A percentile compares a stretch with the other conserved stretches of the same genome.
phyloP scores from a whole-genome alignment of 2,329 filamentous ascomycete genomes.

The Calonectria naviculata region DNA sequence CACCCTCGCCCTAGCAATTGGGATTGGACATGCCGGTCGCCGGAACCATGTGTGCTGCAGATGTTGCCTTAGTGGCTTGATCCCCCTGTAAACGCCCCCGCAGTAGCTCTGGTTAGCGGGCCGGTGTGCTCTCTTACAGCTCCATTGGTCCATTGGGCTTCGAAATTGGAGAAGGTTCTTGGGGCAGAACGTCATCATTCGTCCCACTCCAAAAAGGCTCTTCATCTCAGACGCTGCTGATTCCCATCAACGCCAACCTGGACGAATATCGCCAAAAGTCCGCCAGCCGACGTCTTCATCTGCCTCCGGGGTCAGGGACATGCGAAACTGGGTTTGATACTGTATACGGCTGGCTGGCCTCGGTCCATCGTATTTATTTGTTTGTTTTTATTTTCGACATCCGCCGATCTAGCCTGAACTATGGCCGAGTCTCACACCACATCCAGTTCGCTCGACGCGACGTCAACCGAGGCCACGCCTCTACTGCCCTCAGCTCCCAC shows the following conservation, averaged over 20 bases:
- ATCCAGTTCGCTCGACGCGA: slow-evolving; percentile 26
- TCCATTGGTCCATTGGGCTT: slow-evolving; percentile 11
- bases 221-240: slow-evolving; percentile 24
- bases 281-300: neutral
- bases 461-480: slow-evolving; percentile 48
- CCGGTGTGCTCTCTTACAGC: neutral
- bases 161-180: slow-evolving; percentile 27
- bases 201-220: slow-evolving; percentile 28
- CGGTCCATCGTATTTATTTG: slow-evolving; percentile 11
- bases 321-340: slow-evolving; percentile 13
- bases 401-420: slow-evolving; percentile 32
- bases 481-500: slow-evolving; percentile 46
- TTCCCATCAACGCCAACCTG: slow-evolving; percentile 25
- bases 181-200: slow-evolving; percentile 36
- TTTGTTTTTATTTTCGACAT: slow-evolving; percentile 11
- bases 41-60: slow-evolving; percentile 11
- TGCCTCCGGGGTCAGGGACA: slow-evolving; percentile 11
- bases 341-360: slow-evolving; percentile 13
- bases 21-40: neutral
- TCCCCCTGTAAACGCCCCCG: slow-evolving; percentile 22
- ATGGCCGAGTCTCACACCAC: slow-evolving; percentile 37
- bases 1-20: neutral
- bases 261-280: neutral
- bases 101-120: slow-evolving; percentile 23
- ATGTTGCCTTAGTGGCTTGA: slow-evolving; percentile 24